Evolutionary conservation across 2,329 filamentous ascomycete species (phyloP).

Genomic region (Sphaceloma murrayae): DNA sequence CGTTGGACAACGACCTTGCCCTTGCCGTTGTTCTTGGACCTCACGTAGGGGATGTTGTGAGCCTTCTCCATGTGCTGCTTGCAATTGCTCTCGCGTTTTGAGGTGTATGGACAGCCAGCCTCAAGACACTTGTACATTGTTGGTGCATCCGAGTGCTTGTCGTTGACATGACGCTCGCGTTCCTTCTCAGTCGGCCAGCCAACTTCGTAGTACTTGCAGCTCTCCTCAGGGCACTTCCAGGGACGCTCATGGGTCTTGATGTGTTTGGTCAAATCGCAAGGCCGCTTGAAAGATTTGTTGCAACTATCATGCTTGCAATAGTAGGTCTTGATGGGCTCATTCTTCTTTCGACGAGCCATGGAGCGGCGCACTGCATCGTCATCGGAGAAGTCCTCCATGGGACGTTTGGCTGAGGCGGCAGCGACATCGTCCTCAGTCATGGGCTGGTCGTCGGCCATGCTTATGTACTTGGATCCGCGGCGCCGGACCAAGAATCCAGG

Average conservation of each 20-base stretch:
- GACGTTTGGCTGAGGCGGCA: constrained; percentile 42
- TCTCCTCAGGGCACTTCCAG: constrained; percentile 76
- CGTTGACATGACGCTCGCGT: constrained; percentile 88
- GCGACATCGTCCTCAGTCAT: constrained; percentile 48
- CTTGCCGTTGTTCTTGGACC: constrained; percentile 85
- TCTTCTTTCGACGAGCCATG: constrained; percentile 94
- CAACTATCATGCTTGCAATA: constrained; percentile 66
- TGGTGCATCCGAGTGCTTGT: constrained; percentile 79
- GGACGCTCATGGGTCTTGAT: constrained; percentile 95
- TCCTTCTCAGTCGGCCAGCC: constrained; percentile 98
- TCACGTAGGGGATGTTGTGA: constrained; percentile 80
- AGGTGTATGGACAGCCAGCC: constrained; percentile 68
- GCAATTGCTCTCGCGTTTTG: constrained; percentile 92
- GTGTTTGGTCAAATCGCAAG: constrained; percentile 96
- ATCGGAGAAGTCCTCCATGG: constrained; percentile 54
- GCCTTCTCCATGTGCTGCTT: constrained; percentile 99
- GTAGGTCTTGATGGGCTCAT: constrained; percentile 45
- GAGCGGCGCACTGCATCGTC: constrained; percentile 78
- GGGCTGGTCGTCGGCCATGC: constrained; percentile 46
- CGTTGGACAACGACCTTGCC: constrained; percentile 43
- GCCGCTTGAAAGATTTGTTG: constrained; percentile 87
- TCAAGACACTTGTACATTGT: constrained; percentile 67
- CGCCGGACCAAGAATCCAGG: constrained; percentile 76
- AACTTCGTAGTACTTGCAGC: constrained; percentile 81
- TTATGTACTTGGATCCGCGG: constrained; percentile 70